Conservation (phyloP, 441 rosid genomes). For the Francoa sonchifolia region DNA sequence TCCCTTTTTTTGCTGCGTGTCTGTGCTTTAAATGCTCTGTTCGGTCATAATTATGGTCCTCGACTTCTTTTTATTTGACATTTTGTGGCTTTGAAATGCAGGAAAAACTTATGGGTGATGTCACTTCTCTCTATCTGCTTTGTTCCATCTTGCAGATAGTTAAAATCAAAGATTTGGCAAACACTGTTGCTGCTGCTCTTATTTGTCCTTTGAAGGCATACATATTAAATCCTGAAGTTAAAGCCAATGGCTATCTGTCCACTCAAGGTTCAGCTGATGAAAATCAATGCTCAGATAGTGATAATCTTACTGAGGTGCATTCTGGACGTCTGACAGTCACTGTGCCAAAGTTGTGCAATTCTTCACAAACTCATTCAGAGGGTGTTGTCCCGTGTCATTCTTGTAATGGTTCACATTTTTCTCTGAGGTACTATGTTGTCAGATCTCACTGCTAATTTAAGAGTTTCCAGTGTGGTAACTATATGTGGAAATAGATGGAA, state of each 20-base stretch:
- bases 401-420: slow-evolving; percentile 23
- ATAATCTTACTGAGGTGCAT: slow-evolving; percentile 23
- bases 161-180: slow-evolving; percentile 94
- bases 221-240: slow-evolving; percentile 32
- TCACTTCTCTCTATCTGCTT: slow-evolving; percentile 79
- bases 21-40: background rate
- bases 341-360: slow-evolving; percentile 22
- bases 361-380: slow-evolving; percentile 32
- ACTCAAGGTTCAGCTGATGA: slow-evolving; percentile 25
- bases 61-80: slow-evolving; percentile 14
- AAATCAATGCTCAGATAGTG: slow-evolving; percentile 26
- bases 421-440: slow-evolving; percentile 46
- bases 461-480: no score
- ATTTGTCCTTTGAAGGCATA: slow-evolving; percentile 60
- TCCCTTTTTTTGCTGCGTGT: background rate
- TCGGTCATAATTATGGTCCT: background rate
- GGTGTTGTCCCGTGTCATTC: slow-evolving; percentile 17
- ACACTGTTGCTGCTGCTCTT: slow-evolving; percentile 80
- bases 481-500: no score
- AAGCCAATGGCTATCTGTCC: slow-evolving; percentile 41
- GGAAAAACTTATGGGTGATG: slow-evolving; percentile 54
- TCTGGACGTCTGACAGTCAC: slow-evolving; percentile 23
- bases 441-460: background rate
- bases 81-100: slow-evolving; percentile 27
- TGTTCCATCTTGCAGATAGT: slow-evolving; percentile 92